Conservation (phyloP, 345 rosid genomes). For the Lepidium sativum region DNA sequence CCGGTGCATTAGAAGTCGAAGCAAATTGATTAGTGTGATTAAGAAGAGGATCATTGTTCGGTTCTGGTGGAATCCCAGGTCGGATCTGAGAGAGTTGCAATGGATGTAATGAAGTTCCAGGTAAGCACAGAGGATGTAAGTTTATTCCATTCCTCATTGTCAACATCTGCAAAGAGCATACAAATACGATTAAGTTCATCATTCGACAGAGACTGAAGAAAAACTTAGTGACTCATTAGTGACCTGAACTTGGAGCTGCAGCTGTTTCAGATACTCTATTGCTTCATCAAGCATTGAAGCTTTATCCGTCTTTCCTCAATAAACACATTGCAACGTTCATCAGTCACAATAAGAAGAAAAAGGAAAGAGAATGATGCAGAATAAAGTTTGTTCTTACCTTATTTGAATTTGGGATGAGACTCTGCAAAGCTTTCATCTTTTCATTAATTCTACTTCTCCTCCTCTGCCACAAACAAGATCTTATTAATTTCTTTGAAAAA, state of each 20-base stretch:
- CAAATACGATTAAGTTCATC: background rate
- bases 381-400: slow-evolving; percentile 37
- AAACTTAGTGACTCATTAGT: background rate
- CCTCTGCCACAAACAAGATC: slow-evolving; percentile 39
- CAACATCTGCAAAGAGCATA: slow-evolving; percentile 44
- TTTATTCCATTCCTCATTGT: slow-evolving; percentile 72
- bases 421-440: slow-evolving; percentile 96
- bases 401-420: slow-evolving; percentile 86
- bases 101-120: slow-evolving; percentile 45
- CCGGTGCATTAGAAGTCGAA: slow-evolving; percentile 31
- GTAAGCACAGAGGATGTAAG: slow-evolving; percentile 57
- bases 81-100: slow-evolving; percentile 31
- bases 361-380: background rate
- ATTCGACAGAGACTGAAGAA: background rate
- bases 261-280: slow-evolving; percentile 86
- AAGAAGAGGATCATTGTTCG: slow-evolving; percentile 21
- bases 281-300: slow-evolving; percentile 98
- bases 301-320: slow-evolving; percentile 61
- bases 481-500: background rate
- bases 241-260: slow-evolving; percentile 96
- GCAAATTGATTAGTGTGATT: slow-evolving; percentile 34
- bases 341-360: background rate
- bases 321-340: slow-evolving; percentile 5
- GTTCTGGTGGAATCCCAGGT: slow-evolving; percentile 30
- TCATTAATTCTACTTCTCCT: slow-evolving; percentile 95